Evolutionary conservation across 257 asterid genomes (phyloP).

Genomic region (Avicennia marina): DNA sequence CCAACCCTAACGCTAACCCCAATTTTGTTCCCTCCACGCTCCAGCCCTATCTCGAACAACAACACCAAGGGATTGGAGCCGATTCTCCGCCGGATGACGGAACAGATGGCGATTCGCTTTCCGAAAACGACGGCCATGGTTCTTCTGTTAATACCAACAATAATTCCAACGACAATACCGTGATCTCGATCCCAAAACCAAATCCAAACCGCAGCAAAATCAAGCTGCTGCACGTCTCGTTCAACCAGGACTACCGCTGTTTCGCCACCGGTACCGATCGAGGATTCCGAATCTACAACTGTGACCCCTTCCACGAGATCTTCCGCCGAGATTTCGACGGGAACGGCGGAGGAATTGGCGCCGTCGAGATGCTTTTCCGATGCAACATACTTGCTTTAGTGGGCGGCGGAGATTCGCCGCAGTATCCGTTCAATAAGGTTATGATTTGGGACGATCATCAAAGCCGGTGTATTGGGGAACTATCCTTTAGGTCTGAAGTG

Average conservation of each 20-base stretch:
- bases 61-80: constrained; percentile 28
- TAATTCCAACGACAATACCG: neutral
- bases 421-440: constrained; percentile 4
- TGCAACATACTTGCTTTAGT: constrained; percentile 59
- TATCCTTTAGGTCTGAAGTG: constrained; percentile 54
- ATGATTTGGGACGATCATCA: constrained; percentile 80
- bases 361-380: constrained; percentile 86
- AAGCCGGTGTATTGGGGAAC: constrained; percentile 56
- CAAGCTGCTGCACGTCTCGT: constrained; percentile 70
- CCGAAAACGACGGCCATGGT: neutral
- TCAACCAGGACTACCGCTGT: constrained; percentile 88
- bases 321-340: constrained; percentile 75
- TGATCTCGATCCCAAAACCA: constrained; percentile 7
- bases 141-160: constrained; percentile 1
- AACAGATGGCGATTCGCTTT: constrained; percentile 10
- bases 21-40: constrained; percentile 45
- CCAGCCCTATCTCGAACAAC: constrained; percentile 53
- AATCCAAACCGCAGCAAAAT: constrained; percentile 27
- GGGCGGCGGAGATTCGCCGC: constrained; percentile 44
- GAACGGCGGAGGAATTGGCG: constrained; percentile 65
- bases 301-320: constrained; percentile 82
- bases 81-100: constrained; percentile 31
- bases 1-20: constrained; percentile 32
- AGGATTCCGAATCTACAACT: constrained; percentile 79
- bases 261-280: constrained; percentile 74